A percentile compares a stretch with the other conserved stretches of the same genome.
Evolutionary conservation across 306 rosid species (phyloP).

Genomic region (Trifolium dubium): DNA sequence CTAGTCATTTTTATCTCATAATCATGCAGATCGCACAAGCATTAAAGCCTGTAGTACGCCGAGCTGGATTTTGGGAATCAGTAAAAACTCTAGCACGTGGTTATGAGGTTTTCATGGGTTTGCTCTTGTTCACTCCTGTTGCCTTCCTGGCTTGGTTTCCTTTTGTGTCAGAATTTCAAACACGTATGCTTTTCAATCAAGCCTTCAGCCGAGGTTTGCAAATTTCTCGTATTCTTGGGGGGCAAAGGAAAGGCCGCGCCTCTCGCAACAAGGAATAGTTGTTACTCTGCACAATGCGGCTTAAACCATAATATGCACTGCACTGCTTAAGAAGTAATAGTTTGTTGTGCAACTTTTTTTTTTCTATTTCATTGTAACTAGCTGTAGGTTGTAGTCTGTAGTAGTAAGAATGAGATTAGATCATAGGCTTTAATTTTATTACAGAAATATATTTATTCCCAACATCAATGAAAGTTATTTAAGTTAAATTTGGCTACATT

Average conservation of each 20-base stretch:
- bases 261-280: constrained; percentile 81
- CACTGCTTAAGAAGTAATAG: neutral
- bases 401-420: neutral
- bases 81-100: constrained; percentile 88
- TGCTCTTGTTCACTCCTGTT: constrained; percentile 87
- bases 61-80: constrained; percentile 88
- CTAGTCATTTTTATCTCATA: neutral
- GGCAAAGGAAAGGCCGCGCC: constrained; percentile 83
- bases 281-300: neutral
- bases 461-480: neutral
- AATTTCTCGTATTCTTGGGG: constrained; percentile 97
- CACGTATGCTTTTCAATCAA: constrained; percentile 96
- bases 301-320: neutral
- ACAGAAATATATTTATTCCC: neutral
- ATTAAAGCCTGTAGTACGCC: constrained; percentile 65
- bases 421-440: neutral
- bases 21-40: constrained; percentile 88
- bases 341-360: neutral
- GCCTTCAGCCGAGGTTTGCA: constrained; percentile 94
- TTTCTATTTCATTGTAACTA: neutral
- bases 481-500: neutral
- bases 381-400: constrained; percentile 27
- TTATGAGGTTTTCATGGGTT: constrained; percentile 86
- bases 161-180: constrained; percentile 93
- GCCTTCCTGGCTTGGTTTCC: constrained; percentile 99